Evolutionary conservation across 2,329 filamentous ascomycete species (phyloP).

Genomic region (Chrysoporthe cubensis): DNA sequence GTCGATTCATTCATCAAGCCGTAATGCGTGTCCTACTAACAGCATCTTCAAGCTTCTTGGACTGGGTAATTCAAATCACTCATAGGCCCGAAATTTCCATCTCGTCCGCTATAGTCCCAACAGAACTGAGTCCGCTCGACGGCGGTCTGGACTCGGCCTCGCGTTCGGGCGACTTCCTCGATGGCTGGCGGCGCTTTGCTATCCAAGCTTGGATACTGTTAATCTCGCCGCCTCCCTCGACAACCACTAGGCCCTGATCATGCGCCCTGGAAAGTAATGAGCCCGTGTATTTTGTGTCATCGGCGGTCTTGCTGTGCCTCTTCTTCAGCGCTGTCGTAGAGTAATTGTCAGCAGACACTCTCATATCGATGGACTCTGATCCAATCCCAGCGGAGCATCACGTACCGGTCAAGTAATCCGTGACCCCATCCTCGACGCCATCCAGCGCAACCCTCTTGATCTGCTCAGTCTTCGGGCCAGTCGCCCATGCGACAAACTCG

Average conservation of each 20-base stretch:
- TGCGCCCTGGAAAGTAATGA: slow-evolving; percentile 77
- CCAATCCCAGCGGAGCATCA: slow-evolving; percentile 12
- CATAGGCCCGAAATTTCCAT: slow-evolving; percentile 49
- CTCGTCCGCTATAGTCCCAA: slow-evolving; percentile 50
- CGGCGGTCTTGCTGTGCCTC: slow-evolving; percentile 87
- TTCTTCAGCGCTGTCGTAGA: slow-evolving; percentile 70
- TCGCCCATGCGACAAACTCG: slow-evolving; percentile 79
- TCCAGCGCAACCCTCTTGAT: slow-evolving; percentile 82
- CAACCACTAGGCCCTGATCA: slow-evolving; percentile 72
- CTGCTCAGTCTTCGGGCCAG: slow-evolving; percentile 73
- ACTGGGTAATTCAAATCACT: not conserved
- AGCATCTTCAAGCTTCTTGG: too few relatives aligned
- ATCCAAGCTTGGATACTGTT: slow-evolving; percentile 71
- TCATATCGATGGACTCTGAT: not conserved
- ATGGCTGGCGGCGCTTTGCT: slow-evolving; percentile 41
- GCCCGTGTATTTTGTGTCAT: slow-evolving; percentile 83
- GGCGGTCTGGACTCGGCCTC: slow-evolving; percentile 48
- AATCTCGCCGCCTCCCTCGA: slow-evolving; percentile 73
- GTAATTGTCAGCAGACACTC: slow-evolving; percentile 37
- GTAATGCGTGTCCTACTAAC: not conserved
- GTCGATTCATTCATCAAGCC: not conserved
- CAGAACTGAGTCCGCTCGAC: slow-evolving; percentile 62
- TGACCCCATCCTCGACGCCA: slow-evolving; percentile 60
- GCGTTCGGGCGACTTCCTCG: slow-evolving; percentile 30
- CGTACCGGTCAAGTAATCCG: slow-evolving; percentile 72